phyloP scores from a whole-genome alignment of 2,329 filamentous ascomycete genomes.

The Diaporthe aspalathi region DNA sequence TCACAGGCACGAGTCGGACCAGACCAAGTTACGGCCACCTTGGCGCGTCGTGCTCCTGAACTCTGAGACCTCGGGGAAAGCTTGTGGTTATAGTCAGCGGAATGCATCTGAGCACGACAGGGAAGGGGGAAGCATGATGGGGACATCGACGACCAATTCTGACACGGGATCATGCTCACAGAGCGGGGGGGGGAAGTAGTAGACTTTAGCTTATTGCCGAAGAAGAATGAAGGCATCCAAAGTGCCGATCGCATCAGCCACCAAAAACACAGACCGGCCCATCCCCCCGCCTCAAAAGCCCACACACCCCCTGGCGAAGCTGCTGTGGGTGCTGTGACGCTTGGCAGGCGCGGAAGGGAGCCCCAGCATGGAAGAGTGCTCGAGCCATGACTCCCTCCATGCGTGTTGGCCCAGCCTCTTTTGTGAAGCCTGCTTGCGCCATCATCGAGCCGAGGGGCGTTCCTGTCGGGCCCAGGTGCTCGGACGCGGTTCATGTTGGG shows the following conservation, averaged over 20 bases:
- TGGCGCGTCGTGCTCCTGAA: constrained; percentile 15
- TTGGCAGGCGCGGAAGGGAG: constrained; percentile 14
- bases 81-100: constrained; percentile 5
- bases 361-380: background rate
- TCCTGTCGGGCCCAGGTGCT: constrained; percentile 1
- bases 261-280: background rate
- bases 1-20: constrained; percentile 4
- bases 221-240: constrained; percentile 20
- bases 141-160: background rate
- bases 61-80: background rate
- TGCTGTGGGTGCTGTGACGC: constrained; percentile 8
- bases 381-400: background rate
- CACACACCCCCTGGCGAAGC: background rate
- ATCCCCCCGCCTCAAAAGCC: background rate
- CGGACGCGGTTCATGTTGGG: constrained; percentile 24
- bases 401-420: constrained; percentile 1
- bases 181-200: background rate
- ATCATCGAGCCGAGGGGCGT: background rate
- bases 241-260: background rate
- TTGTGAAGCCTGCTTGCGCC: background rate
- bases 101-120: background rate
- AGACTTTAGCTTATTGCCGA: constrained; percentile 18
- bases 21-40: background rate
- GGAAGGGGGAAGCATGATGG: background rate
- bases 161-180: background rate